phyloP scores from a whole-genome alignment of 2,329 filamentous ascomycete genomes.

The Neurospora sp. region DNA sequence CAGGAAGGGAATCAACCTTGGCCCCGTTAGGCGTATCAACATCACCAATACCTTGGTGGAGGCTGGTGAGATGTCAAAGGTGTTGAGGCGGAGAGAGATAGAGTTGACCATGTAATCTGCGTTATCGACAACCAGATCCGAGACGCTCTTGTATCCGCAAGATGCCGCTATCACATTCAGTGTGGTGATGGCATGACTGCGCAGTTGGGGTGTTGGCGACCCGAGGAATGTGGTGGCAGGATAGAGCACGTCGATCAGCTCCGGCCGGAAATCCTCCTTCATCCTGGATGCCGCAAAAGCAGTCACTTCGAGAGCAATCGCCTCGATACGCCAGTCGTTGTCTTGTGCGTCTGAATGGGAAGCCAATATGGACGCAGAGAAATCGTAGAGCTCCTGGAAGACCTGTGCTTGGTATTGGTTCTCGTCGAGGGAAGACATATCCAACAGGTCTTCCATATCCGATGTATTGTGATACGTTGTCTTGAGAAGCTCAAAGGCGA shows the following conservation, averaged over 20 bases:
- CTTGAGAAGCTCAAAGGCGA: constrained; percentile 63
- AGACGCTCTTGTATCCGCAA: constrained; percentile 66
- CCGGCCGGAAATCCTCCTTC: constrained; percentile 61
- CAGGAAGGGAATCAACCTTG: constrained; percentile 72
- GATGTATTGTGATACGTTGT: constrained; percentile 40
- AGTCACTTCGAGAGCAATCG: constrained; percentile 71
- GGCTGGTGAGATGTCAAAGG: constrained; percentile 84
- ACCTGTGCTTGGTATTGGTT: constrained; percentile 35
- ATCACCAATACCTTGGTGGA: constrained; percentile 84
- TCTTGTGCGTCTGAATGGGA: constrained; percentile 37
- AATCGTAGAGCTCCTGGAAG: constrained; percentile 59
- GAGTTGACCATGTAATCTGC: constrained; percentile 96
- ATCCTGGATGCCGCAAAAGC: constrained; percentile 64
- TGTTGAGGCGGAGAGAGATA: constrained; percentile 78
- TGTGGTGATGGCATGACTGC: constrained; percentile 72
- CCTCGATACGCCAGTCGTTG: constrained; percentile 62
- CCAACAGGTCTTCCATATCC: constrained; percentile 58
- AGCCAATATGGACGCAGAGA: constrained; percentile 54
- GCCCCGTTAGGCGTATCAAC: constrained; percentile 85
- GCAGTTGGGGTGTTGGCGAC: constrained; percentile 56
- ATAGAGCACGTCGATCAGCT: constrained; percentile 86
- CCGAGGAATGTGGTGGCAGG: constrained; percentile 84
- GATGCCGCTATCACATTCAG: constrained; percentile 69
- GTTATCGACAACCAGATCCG: constrained; percentile 76
- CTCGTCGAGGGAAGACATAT: constrained; percentile 33